These are phyloP conservation scores for Arachis hypogaea DNA, from an alignment of 306 rosid genomes.

Conservation along the genomic window DNA sequence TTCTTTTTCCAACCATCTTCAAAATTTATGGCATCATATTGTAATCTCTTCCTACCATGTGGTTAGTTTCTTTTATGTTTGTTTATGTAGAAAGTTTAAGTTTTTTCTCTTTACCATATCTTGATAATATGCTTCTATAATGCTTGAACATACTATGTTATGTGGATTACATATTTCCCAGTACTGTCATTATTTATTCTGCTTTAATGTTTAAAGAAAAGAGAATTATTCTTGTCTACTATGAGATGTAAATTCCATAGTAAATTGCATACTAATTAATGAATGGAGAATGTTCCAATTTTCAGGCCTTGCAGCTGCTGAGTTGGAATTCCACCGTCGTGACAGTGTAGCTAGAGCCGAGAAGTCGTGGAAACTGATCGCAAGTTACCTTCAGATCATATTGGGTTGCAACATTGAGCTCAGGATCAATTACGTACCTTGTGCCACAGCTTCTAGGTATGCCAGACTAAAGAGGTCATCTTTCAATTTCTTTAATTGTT, in stretches of 20 bases:
- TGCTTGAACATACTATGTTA: not conserved
- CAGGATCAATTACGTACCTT: slow-evolving; percentile 62
- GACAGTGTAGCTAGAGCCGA: slow-evolving; percentile 62
- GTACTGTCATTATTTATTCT: not conserved
- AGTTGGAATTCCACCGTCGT: slow-evolving; percentile 70
- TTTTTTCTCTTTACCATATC: not conserved
- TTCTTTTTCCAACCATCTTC: not conserved
- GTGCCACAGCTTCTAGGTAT: slow-evolving; percentile 49
- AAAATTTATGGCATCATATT: not conserved
- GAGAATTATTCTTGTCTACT: not conserved
- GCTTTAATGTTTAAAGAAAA: not conserved
- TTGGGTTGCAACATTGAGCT: slow-evolving; percentile 79
- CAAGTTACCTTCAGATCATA: slow-evolving; percentile 64
- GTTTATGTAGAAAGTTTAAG: not conserved
- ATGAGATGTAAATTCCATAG: not conserved
- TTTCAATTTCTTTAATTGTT: slow-evolving; percentile 72
- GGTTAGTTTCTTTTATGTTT: slow-evolving; percentile 9
- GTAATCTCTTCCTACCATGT: slow-evolving; percentile 20
- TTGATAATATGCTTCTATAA: not conserved
- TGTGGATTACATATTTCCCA: slow-evolving; percentile 11
- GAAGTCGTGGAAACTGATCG: slow-evolving; percentile 85
- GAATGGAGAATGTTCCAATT: slow-evolving; percentile 21
- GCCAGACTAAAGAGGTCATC: slow-evolving; percentile 56
- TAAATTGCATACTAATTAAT: slow-evolving; percentile 5
- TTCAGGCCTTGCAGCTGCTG: slow-evolving; percentile 77